These are phyloP conservation scores for Anaeramoeba flamelloides DNA, from an alignment of 78 protist genomes.

Conservation along the genomic window DNA sequence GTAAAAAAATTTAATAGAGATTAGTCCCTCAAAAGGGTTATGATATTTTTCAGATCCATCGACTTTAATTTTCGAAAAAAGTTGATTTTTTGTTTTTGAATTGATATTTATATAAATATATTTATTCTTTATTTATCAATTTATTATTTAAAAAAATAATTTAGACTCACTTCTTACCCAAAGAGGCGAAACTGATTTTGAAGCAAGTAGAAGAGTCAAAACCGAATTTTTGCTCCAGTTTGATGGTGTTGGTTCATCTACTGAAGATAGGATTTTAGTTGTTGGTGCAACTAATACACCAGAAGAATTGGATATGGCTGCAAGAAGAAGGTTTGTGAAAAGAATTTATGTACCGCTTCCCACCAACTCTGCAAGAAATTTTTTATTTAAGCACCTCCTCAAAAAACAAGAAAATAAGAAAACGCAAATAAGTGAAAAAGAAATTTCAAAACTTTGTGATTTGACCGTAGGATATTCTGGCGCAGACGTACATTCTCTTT, in stretches of 20 bases:
- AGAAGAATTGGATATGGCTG: not conserved
- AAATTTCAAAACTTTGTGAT: not conserved
- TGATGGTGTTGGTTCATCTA: not conserved
- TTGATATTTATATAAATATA: too few species aligned
- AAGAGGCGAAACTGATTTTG: not conserved
- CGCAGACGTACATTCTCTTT: conserved; percentile 17
- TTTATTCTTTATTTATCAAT: too few species aligned
- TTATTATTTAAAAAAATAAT: too few species aligned
- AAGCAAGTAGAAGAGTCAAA: not conserved
- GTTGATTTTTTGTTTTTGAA: too few species aligned
- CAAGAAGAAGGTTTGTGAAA: not conserved
- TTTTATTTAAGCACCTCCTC: not conserved
- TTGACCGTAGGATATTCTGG: conserved; percentile 5
- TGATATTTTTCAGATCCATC: too few species aligned
- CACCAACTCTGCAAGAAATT: not conserved
- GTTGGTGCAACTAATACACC: not conserved
- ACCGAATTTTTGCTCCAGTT: not conserved
- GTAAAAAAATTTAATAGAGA: too few species aligned
- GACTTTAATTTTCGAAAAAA: too few species aligned
- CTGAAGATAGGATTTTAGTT: not conserved
- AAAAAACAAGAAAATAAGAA: not conserved
- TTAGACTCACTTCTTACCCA: not conserved
- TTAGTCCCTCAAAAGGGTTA: too few species aligned
- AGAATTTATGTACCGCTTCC: not conserved
- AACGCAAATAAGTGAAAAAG: not conserved